Conservation (phyloP, 129 eudicot genomes). For the Centaurea solstitialis region DNA sequence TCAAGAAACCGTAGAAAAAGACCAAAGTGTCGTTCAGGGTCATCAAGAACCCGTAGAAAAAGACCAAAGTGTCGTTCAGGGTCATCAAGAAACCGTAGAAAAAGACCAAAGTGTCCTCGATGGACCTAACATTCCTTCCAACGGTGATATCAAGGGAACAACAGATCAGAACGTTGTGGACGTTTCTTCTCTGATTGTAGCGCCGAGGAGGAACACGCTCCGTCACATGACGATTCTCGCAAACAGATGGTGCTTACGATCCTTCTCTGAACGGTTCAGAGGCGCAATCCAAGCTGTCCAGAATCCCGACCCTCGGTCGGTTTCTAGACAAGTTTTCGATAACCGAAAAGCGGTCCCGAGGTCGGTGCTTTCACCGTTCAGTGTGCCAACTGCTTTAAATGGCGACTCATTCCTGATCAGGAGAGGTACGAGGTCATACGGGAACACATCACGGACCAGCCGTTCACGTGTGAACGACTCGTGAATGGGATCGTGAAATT, state of each 20-base stretch:
- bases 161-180: constrained; percentile 25
- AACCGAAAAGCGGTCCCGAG: constrained; percentile 46
- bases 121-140: constrained; percentile 6
- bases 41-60: constrained; percentile 22
- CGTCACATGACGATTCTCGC: constrained; percentile 29
- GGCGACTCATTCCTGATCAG: constrained; percentile 87
- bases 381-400: constrained; percentile 79
- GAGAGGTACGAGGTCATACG: constrained; percentile 84
- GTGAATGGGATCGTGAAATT: constrained; percentile 76
- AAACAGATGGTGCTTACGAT: constrained; percentile 66
- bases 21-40: constrained; percentile 21
- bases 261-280: constrained; percentile 34
- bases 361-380: constrained; percentile 88
- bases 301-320: constrained; percentile 23
- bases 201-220: constrained; percentile 30
- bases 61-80: constrained; percentile 21
- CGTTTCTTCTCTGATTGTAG: constrained; percentile 25
- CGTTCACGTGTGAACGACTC: constrained; percentile 77
- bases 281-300: constrained; percentile 26
- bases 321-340: constrained; percentile 18
- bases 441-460: constrained; percentile 71
- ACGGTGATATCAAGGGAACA: constrained; percentile 11
- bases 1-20: constrained; percentile 26
- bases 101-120: constrained; percentile 34
- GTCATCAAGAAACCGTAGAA: constrained; percentile 20